Conservation (phyloP, 768 basidiomycete species). For the Boletus rubroflammeus region DNA sequence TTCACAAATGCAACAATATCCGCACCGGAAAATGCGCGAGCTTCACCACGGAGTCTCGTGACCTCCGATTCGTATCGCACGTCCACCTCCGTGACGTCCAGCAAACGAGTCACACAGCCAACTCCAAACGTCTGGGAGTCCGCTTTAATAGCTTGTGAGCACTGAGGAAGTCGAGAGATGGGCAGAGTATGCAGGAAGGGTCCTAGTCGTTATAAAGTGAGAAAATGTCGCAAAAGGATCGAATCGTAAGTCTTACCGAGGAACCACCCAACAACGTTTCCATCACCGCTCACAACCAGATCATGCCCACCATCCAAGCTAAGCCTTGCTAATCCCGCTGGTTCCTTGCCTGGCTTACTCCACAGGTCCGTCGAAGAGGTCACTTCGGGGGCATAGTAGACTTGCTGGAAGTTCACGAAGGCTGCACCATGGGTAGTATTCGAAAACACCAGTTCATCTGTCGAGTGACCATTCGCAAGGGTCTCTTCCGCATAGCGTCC, state of each 20-base stretch:
- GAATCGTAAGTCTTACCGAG: constrained; percentile 44
- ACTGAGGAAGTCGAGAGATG: constrained; percentile 47
- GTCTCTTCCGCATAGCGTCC: constrained; percentile 48
- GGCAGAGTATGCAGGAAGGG: constrained; percentile 50
- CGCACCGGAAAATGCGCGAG: constrained; percentile 21
- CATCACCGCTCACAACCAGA: constrained; percentile 59
- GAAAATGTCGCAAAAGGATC: not conserved
- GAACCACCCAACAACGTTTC: constrained; percentile 68
- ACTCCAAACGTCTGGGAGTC: constrained; percentile 60
- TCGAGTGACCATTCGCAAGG: constrained; percentile 54
- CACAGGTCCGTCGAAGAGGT: constrained; percentile 48
- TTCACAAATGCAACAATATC: constrained; percentile 60
- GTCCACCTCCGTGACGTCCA: constrained; percentile 57
- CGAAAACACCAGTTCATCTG: constrained; percentile 52
- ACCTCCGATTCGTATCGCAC: constrained; percentile 62
- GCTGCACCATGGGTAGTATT: constrained; percentile 44
- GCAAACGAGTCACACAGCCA: constrained; percentile 51
- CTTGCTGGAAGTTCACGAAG: constrained; percentile 67
- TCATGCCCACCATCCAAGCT: constrained; percentile 76
- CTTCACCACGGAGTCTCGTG: constrained; percentile 53
- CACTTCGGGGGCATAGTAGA: constrained; percentile 52
- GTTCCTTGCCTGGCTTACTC: constrained; percentile 69
- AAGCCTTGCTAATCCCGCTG: constrained; percentile 54
- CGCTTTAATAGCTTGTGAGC: constrained; percentile 43
- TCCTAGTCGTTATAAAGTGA: constrained; percentile 8